These are phyloP conservation scores for Globisporangium irregulare DNA, from an alignment of 352 stramenopile genomes.

Conservation along the genomic window DNA sequence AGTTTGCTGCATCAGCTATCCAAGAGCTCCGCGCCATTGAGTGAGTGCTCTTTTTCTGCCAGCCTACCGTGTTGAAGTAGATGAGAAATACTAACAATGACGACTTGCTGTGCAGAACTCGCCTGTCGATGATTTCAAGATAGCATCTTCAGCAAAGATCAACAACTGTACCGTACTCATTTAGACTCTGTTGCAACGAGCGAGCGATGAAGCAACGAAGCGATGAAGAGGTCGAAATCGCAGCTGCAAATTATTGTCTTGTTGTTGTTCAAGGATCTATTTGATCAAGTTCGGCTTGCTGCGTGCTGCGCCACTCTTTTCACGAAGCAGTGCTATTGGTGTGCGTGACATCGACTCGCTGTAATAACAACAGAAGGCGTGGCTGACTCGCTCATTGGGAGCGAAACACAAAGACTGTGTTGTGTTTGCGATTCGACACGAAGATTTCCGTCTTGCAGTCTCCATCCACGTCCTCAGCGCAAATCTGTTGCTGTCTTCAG, in stretches of 20 bases:
- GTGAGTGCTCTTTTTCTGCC: neutral
- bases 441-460: neutral
- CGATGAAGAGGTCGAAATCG: neutral
- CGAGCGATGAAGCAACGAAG: neutral
- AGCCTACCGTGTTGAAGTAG: neutral
- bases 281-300: neutral
- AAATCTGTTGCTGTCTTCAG: neutral
- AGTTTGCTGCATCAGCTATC: constrained; percentile 6
- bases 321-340: neutral
- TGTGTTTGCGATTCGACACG: neutral
- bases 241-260: neutral
- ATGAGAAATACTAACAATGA: neutral
- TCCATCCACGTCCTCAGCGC: neutral
- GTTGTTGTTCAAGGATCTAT: neutral
- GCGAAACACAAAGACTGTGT: neutral
- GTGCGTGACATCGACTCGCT: neutral
- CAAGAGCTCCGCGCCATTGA: constrained; percentile 10
- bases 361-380: neutral
- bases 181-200: neutral
- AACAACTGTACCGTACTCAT: neutral
- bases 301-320: neutral
- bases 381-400: neutral
- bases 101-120: neutral
- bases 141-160: constrained; percentile 1
- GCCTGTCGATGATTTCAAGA: constrained; percentile 15